Evolutionary conservation across 345 rosid genomes (phyloP).

Genomic region (Corymbia maculata): DNA sequence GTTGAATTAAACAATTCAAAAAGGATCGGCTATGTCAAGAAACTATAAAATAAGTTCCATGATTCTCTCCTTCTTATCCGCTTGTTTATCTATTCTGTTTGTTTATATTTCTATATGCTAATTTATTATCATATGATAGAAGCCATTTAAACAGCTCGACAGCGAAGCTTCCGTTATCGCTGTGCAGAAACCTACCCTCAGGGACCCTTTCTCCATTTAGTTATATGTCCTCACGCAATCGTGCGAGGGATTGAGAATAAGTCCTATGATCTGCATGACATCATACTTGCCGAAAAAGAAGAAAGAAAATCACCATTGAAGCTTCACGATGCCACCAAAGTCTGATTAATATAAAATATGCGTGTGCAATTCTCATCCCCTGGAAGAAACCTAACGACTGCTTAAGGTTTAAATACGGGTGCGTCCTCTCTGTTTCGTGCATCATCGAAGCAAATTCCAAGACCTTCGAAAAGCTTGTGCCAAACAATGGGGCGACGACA

Average conservation of each 20-base stretch:
- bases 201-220: background rate
- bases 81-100: background rate
- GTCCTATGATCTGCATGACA: background rate
- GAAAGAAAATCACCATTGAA: background rate
- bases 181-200: background rate
- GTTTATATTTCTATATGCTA: background rate
- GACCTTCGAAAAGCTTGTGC: background rate
- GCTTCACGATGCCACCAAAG: background rate
- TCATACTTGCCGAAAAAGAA: background rate
- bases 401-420: background rate
- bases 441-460: background rate
- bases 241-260: background rate
- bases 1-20: background rate
- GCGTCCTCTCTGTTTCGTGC: background rate
- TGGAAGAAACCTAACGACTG: background rate
- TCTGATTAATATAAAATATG: background rate
- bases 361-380: background rate
- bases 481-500: slow-evolving; percentile 10
- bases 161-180: background rate
- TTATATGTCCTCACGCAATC: background rate
- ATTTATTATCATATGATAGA: background rate
- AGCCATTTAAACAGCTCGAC: background rate
- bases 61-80: background rate
- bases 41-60: background rate
- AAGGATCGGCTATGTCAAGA: background rate